A percentile compares a stretch with the other conserved stretches of the same genome.
phyloP scores from a whole-genome alignment of 768 basidiomycete species.

The Suillus discolor region DNA sequence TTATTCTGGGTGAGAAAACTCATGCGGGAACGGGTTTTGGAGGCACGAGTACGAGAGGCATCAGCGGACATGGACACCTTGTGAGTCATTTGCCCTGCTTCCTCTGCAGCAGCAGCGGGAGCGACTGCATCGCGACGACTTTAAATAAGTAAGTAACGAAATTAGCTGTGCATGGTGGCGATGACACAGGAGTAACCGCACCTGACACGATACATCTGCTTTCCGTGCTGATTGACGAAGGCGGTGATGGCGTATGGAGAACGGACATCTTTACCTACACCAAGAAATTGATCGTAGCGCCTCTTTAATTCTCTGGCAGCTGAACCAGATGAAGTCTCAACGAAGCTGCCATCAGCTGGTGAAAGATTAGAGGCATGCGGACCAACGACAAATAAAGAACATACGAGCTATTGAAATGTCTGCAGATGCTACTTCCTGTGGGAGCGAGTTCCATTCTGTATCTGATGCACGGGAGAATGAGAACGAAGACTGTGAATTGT shows the following conservation, averaged over 20 bases:
- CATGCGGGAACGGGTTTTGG: conserved; percentile 63
- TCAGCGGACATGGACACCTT: conserved; percentile 34
- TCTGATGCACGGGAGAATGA: conserved; percentile 45
- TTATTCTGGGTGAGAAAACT: conserved; percentile 57
- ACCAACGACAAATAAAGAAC: conserved; percentile 27
- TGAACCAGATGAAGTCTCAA: conserved; percentile 77
- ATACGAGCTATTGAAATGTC: conserved; percentile 63
- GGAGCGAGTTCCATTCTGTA: conserved; percentile 43
- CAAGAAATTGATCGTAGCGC: conserved; percentile 67
- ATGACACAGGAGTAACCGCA: conserved; percentile 25
- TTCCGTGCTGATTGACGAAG: conserved; percentile 80
- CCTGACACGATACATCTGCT: conserved; percentile 78
- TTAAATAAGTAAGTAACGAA: neutral
- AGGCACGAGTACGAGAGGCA: conserved; percentile 40
- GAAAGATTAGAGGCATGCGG: neutral
- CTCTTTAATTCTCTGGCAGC: conserved; percentile 80
- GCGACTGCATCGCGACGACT: conserved; percentile 66
- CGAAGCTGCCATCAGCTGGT: conserved; percentile 72
- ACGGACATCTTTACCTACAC: conserved; percentile 65
- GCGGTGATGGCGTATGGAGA: conserved; percentile 86
- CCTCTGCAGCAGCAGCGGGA: conserved; percentile 53
- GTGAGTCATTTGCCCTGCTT: conserved; percentile 45
- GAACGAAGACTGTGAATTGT: conserved; percentile 45
- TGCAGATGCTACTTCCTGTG: conserved; percentile 53
- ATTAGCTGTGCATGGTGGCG: neutral